A percentile compares a stretch with the other conserved stretches of the same genome.
These are phyloP conservation scores for Macrophomina phaseolina DNA, from an alignment of 2,329 filamentous ascomycete species.

Conservation along the genomic window DNA sequence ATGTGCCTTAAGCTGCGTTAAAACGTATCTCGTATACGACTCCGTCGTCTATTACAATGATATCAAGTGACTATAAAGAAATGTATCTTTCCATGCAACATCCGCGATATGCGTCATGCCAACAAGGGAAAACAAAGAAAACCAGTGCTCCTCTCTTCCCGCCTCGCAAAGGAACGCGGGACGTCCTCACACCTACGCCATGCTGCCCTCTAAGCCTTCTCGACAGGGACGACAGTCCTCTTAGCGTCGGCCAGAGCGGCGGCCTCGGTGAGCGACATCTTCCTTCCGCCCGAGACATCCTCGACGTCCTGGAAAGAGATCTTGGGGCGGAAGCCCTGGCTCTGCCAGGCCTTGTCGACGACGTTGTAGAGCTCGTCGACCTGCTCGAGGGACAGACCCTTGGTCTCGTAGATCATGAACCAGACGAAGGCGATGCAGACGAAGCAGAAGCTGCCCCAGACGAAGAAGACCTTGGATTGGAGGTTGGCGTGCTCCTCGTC, in stretches of 20 bases:
- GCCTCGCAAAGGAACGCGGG: neutral
- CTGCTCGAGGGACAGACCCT: slow-evolving; percentile 77
- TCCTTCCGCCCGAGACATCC: slow-evolving; percentile 31
- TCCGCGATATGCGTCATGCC: neutral
- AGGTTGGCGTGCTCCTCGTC: slow-evolving; percentile 68
- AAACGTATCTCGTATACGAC: neutral
- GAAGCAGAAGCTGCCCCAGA: slow-evolving; percentile 61
- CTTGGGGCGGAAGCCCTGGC: slow-evolving; percentile 65
- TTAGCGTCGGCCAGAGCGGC: slow-evolving; percentile 6
- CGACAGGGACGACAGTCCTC: neutral
- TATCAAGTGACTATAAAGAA: neutral
- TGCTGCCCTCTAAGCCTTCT: slow-evolving; percentile 7
- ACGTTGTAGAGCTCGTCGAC: slow-evolving; percentile 81
- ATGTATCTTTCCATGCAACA: too few relatives aligned
- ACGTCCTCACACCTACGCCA: neutral
- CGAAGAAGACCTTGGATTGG: slow-evolving; percentile 59
- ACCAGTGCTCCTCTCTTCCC: neutral
- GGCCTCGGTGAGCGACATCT: slow-evolving; percentile 29
- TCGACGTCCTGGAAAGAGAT: slow-evolving; percentile 43
- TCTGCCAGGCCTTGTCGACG: slow-evolving; percentile 73
- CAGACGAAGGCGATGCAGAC: slow-evolving; percentile 70
- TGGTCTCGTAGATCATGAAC: slow-evolving; percentile 72
- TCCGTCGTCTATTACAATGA: slow-evolving; percentile 16
- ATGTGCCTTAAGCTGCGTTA: neutral
- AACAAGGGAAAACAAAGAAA: neutral